Conservation (phyloP, 1,139 yeast genomes). For the Geotrichum aggregatum region DNA sequence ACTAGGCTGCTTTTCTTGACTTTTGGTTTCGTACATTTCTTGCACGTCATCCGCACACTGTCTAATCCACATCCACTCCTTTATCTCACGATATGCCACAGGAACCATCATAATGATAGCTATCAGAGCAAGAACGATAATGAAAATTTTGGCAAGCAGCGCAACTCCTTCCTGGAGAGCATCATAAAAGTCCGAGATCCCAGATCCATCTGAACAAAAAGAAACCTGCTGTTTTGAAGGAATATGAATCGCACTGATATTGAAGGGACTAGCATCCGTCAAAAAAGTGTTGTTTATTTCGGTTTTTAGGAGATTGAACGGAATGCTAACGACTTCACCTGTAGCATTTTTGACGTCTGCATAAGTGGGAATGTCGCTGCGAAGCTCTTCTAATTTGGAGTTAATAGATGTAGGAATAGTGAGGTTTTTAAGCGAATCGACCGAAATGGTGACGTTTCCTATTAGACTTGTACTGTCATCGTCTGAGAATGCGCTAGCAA, state of each 20-base stretch:
- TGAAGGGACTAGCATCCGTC: slow-evolving; percentile 19
- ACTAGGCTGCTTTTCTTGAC: slow-evolving; percentile 4
- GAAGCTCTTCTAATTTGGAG: slow-evolving; percentile 47
- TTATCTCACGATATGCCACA: slow-evolving; percentile 44
- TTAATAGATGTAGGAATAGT: slow-evolving; percentile 62
- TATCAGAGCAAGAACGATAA: slow-evolving; percentile 42
- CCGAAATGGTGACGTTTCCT: slow-evolving; percentile 51
- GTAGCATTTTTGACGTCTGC: slow-evolving; percentile 52
- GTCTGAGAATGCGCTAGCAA: slow-evolving; percentile 56
- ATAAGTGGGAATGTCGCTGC: slow-evolving; percentile 52
- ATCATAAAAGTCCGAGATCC: slow-evolving; percentile 36
- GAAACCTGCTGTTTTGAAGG: slow-evolving; percentile 18
- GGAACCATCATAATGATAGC: slow-evolving; percentile 45
- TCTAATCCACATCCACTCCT: slow-evolving; percentile 49
- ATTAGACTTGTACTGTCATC: slow-evolving; percentile 33
- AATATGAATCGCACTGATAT: slow-evolving; percentile 21
- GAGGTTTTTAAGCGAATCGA: slow-evolving; percentile 52
- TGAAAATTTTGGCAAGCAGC: slow-evolving; percentile 40
- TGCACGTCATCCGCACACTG: slow-evolving; percentile 28
- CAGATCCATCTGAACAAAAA: slow-evolving; percentile 28
- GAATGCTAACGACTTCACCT: slow-evolving; percentile 45
- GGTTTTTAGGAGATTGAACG: slow-evolving; percentile 51
- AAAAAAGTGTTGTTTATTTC: slow-evolving; percentile 35
- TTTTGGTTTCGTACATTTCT: slow-evolving; percentile 20
- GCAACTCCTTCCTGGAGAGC: slow-evolving; percentile 37